Evolutionary conservation across 495 filamentous ascomycete genomes (phyloP).

Genomic region (Immersiella caudata): DNA sequence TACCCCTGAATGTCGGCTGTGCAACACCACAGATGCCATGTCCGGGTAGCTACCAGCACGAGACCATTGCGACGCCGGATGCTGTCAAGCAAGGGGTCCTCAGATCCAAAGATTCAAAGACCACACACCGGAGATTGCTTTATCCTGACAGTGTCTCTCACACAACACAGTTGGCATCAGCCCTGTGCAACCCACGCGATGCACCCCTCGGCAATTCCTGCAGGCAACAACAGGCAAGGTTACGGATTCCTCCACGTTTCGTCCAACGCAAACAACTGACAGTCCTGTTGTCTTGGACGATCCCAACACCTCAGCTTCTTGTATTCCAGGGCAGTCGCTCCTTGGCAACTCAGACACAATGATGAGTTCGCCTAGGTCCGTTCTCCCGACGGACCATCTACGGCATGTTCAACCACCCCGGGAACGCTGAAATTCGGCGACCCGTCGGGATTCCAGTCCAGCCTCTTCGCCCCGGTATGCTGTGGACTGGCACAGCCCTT

Average conservation of each 20-base stretch:
- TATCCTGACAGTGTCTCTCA: background rate
- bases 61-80: background rate
- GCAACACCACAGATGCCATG: background rate
- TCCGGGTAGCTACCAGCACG: too few species aligned
- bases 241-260: background rate
- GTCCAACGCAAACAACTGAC: background rate
- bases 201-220: background rate
- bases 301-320: too few species aligned
- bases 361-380: background rate
- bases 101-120: background rate
- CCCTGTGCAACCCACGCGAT: background rate
- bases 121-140: background rate
- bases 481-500: background rate
- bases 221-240: background rate
- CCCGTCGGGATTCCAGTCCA: background rate
- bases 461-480: background rate
- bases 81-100: background rate
- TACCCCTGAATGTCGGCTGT: background rate
- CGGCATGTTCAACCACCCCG: background rate
- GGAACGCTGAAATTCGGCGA: background rate
- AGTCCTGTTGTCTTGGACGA: background rate
- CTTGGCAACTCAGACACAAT: too few species aligned
- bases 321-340: too few species aligned
- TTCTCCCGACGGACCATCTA: background rate
- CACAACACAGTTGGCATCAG: too few species aligned